A percentile compares a stretch with the other conserved stretches of the same genome.
These are phyloP conservation scores for Geranomyces variabilis DNA, from an alignment of 192 early-diverging fungal genomes.

Conservation along the genomic window DNA sequence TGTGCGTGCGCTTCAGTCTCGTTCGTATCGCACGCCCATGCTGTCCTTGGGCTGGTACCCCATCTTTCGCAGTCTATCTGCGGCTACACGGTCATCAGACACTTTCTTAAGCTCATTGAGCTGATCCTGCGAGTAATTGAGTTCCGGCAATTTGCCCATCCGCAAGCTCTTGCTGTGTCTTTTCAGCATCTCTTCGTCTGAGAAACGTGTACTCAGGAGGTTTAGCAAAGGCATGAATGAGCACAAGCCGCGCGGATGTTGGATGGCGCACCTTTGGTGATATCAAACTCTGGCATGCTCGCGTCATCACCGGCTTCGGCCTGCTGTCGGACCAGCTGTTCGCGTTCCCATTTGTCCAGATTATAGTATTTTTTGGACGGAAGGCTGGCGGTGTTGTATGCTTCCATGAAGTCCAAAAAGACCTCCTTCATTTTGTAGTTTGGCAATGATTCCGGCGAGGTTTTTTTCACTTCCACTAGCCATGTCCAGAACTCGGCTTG, in stretches of 20 bases:
- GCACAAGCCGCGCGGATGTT: neutral
- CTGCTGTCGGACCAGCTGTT: slow-evolving; percentile 16
- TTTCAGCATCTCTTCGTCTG: slow-evolving; percentile 30
- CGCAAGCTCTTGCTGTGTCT: slow-evolving; percentile 18
- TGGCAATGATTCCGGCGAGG: slow-evolving; percentile 40
- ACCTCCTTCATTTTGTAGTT: slow-evolving; percentile 37
- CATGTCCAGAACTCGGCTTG: slow-evolving; percentile 54
- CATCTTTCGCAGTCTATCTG: slow-evolving; percentile 49
- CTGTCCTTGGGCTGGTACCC: slow-evolving; percentile 46
- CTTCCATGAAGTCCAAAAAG: slow-evolving; percentile 53
- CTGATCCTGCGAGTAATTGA: slow-evolving; percentile 40
- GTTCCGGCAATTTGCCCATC: slow-evolving; percentile 29
- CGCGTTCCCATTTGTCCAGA: slow-evolving; percentile 35
- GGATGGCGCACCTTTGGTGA: slow-evolving; percentile 27
- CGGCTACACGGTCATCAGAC: slow-evolving; percentile 46
- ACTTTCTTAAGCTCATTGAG: slow-evolving; percentile 49
- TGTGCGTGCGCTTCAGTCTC: slow-evolving; percentile 3
- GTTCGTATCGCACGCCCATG: slow-evolving; percentile 53
- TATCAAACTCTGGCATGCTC: slow-evolving; percentile 16
- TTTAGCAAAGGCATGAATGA: too few relatives aligned
- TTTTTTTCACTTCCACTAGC: slow-evolving; percentile 55
- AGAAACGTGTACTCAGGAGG: neutral
- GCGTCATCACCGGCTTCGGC: slow-evolving; percentile 22
- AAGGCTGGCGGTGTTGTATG: slow-evolving; percentile 50
- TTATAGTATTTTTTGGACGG: slow-evolving; percentile 47